Percentiles rank a stretch among this genome's conserved stretches.
phyloP scores from a whole-genome alignment of 2,329 filamentous ascomycete species.

The Epichloe sylvatica region DNA sequence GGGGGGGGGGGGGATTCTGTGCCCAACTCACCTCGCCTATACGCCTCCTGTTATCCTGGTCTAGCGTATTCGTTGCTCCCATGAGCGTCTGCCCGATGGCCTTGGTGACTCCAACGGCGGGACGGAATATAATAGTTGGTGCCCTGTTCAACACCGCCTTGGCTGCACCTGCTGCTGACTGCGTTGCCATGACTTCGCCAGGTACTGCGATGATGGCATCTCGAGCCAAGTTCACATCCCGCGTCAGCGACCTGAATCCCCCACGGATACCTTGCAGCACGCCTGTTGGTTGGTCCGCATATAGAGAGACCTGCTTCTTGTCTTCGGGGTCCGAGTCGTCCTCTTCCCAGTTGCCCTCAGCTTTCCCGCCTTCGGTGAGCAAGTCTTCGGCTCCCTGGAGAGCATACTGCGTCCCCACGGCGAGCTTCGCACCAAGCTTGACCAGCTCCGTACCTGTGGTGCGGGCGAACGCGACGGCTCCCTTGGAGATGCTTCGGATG shows the following conservation, averaged over 20 bases:
- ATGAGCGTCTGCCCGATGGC: slow-evolving; percentile 79
- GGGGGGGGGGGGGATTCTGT: no score
- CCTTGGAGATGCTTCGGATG: slow-evolving; percentile 82
- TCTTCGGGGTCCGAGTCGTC: slow-evolving; percentile 53
- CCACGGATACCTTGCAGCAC: slow-evolving; percentile 75
- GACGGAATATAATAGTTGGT: slow-evolving; percentile 84
- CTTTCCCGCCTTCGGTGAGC: slow-evolving; percentile 34
- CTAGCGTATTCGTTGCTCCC: slow-evolving; percentile 83
- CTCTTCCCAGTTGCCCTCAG: slow-evolving; percentile 38
- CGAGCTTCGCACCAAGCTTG: slow-evolving; percentile 84
- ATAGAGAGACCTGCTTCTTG: slow-evolving; percentile 70
- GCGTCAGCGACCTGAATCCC: slow-evolving; percentile 71
- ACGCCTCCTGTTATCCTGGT: slow-evolving; percentile 65
- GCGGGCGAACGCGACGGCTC: slow-evolving; percentile 75
- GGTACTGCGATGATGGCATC: slow-evolving; percentile 94
- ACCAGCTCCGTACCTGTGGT: slow-evolving; percentile 92
- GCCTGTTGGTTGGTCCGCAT: slow-evolving; percentile 85
- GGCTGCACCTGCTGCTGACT: slow-evolving; percentile 66
- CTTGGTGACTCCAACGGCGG: slow-evolving; percentile 80
- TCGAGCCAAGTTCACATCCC: slow-evolving; percentile 72
- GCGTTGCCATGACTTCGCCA: slow-evolving; percentile 76
- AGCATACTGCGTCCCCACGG: slow-evolving; percentile 87
- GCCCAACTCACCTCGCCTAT: slow-evolving; percentile 68
- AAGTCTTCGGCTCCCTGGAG: slow-evolving; percentile 79
- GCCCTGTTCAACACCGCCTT: slow-evolving; percentile 65